Evolutionary conservation across 2,329 filamentous ascomycete species (phyloP), one percentile per base, ranked within the genome.

Genomic region (Trichoderma endophyticum): DNA sequence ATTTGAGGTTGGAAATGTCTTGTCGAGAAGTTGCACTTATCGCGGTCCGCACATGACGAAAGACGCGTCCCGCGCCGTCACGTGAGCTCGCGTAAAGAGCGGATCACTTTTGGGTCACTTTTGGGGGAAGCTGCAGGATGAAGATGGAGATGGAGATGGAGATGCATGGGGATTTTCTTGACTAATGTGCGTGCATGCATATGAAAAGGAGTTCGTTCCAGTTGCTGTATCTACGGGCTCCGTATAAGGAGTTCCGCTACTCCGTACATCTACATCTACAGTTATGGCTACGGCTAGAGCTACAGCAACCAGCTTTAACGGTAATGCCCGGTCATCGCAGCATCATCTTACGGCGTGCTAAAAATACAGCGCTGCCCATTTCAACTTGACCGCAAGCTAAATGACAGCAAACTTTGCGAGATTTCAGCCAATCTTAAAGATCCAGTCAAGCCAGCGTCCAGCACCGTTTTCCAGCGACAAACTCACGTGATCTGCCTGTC

Each of bases 41-140:
- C 68, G 57, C 36, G 66, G 51, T 67, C 64, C 39, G 51, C 24
- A 26, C 56, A 61, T 34, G 56, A 60, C 59, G 34, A 62, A 71
- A 75, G 76, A 78, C 78, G 77, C 80, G 80, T 75, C 65, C 72
- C 80, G 75, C 80, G 78, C 11, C 6, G 2, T 75, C 81, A 83
- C 81, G 81, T 83, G 81, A 75, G 14, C 14, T 15, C 80, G 79
- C 77, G 80, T 82, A 79, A 77, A 82, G 76, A 77, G 77, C 48
- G 48, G 36, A 61, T 34, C 57, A 48, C 66, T 24, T 43, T 43
- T 9, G 39, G 15, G 34, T 36, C 34, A 36, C 34, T 36, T 36
- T 36, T 36, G 39, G 28, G 57, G 28, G 60, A 64, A 64, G 61
- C 39, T 65, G 28, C 63, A 71, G 61, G 48, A 43, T 18, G 39